Evolutionary conservation across 2,329 filamentous ascomycete genomes (phyloP), one percentile per base, ranked within the genome.

Genomic region (Xylaria polymorpha): DNA sequence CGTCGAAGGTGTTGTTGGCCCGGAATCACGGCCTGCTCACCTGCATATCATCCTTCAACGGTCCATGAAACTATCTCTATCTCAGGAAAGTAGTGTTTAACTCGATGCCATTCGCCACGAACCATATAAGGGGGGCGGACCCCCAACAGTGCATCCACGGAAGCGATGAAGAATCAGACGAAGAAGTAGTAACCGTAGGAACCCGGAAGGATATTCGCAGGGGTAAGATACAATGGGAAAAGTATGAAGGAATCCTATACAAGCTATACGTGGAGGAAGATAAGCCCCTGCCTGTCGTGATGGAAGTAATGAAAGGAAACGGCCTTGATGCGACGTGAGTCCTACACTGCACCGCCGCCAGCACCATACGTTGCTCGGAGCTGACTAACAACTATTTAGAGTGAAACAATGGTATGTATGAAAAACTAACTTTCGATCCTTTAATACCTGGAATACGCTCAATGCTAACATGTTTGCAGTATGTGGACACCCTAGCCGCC

Each of bases 261-360:
- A 18, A 39, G 12, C 14, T 67, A n/a, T 74, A 74, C 43, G 3
- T 67, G 14, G 25, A 39, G 1, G 10, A 72, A 7, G 48, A 50
- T 1, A 22, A 67, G 3, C 55, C 70, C 20, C 20, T 74, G 2
- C 14, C 25, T 0, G 51, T 37, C 1, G 72, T 74, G 0, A 73
- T 68, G 61, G 20, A 32, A 8, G 25, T 25, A 1, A 74, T 73
- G 71, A 43, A 63, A 51, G 2, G 56, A 14, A 18, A 57, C 18
- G 32, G 50, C 4, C 71, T 73, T 22, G 4, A 59, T 2, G 61
- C 70, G 44, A 57, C 70, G 73, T 73, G 41, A 66, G 71, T 73
- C 29, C n/a, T 41, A 41, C 12, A 37, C 22, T 18, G 4, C n/a
- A 1, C 20, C n/a, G 3, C 20, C n/a, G 22, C 7, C n/a, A 12